Conservation (phyloP, 495 filamentous ascomycete species). For the Lophiotrema nucula region DNA sequence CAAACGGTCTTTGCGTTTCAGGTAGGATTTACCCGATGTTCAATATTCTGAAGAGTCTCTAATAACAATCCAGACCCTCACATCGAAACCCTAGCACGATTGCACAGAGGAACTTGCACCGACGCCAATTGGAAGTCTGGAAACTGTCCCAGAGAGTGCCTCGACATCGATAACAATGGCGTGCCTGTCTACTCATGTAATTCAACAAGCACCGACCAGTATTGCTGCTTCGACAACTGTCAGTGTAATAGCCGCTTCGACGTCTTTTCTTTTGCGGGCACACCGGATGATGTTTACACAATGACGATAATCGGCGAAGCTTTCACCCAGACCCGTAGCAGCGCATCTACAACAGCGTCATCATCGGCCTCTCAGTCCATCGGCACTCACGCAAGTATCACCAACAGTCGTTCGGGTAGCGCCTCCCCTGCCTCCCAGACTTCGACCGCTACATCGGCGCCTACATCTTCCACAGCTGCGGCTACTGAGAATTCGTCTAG, state of each 20-base stretch:
- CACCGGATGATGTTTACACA: conserved; percentile 6
- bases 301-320: conserved; percentile 23
- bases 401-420: neutral
- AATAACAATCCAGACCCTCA: conserved; percentile 8
- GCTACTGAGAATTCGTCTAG: neutral
- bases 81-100: conserved; percentile 4
- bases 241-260: conserved; percentile 6
- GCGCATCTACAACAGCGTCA: neutral
- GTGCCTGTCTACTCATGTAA: conserved; percentile 18
- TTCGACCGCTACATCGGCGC: neutral
- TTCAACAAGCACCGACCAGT: conserved; percentile 6
- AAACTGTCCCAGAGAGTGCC: conserved; percentile 19
- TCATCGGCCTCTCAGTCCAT: neutral
- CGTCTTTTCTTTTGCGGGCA: conserved; percentile 3
- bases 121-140: conserved; percentile 14
- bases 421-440: neutral
- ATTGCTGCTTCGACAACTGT: conserved; percentile 25
- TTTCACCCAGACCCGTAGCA: conserved; percentile 15
- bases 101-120: conserved; percentile 23
- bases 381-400: too few relatives aligned
- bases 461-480: neutral
- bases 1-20: conserved; percentile 26
- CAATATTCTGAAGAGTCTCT: neutral
- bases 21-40: neutral
- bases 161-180: conserved; percentile 10